Conservation (phyloP, 257 asterid species). For the Solanum commersonii region DNA sequence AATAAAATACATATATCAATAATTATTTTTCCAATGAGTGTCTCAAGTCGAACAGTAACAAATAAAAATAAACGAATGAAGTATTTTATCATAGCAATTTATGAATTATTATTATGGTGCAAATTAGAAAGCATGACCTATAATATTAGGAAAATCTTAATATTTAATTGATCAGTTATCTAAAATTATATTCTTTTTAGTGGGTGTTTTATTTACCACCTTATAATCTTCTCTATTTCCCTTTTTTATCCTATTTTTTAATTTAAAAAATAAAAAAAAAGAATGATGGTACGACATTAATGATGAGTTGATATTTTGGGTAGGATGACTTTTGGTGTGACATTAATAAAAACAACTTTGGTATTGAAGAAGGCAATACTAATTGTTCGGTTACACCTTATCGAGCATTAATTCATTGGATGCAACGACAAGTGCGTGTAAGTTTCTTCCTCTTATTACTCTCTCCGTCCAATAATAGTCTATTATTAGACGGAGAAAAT, state of each 20-base stretch:
- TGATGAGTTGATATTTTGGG: background rate
- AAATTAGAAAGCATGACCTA: background rate
- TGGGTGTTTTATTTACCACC: background rate
- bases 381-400: background rate
- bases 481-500: too few relatives aligned
- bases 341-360: background rate
- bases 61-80: too few relatives aligned
- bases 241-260: too few relatives aligned
- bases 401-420: background rate
- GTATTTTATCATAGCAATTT: background rate
- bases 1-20: too few relatives aligned
- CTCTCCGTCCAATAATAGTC: too few relatives aligned
- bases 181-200: background rate
- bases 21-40: too few relatives aligned
- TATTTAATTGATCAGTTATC: too few relatives aligned
- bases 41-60: background rate
- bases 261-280: background rate
- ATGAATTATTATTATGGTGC: background rate
- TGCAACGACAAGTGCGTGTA: background rate
- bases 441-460: background rate
- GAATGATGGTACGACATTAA: background rate
- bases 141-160: background rate
- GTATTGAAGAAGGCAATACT: background rate
- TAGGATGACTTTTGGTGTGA: background rate
- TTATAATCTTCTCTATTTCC: background rate